Conservation (phyloP, 2,329 filamentous ascomycete genomes). For the Mycosphaerelloides madeirae region DNA sequence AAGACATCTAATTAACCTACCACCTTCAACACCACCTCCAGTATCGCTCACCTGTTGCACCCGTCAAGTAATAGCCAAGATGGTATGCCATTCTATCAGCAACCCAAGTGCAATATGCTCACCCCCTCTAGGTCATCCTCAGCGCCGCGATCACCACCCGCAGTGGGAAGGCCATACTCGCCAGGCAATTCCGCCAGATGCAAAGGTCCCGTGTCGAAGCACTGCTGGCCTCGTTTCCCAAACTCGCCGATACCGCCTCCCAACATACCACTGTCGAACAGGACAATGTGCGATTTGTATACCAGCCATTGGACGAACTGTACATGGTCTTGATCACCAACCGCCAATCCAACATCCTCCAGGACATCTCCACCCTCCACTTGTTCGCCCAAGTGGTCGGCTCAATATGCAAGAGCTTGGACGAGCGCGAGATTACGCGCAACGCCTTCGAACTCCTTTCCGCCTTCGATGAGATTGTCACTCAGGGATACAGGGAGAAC, state of each 20-base stretch:
- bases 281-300: conserved; percentile 98
- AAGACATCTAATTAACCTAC: no score
- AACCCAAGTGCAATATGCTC: conserved; percentile 1
- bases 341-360: conserved; percentile 96
- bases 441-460: conserved; percentile 95
- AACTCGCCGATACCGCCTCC: conserved; percentile 90
- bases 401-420: conserved; percentile 90
- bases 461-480: conserved; percentile 96
- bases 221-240: conserved; percentile 92
- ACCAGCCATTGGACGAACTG: conserved; percentile 96
- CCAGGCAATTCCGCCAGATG: conserved; percentile 96
- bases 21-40: no score
- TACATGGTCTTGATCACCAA: conserved; percentile 99
- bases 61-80: not conserved
- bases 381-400: conserved; percentile 96
- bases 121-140: conserved; percentile 72
- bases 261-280: conserved; percentile 98
- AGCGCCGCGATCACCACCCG: conserved; percentile 98
- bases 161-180: conserved; percentile 96
- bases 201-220: conserved; percentile 94
- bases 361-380: conserved; percentile 97
- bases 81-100: not conserved
- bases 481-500: conserved; percentile 92
- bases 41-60: not conserved
- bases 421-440: conserved; percentile 89